phyloP scores from a whole-genome alignment of 345 rosid species.

The Eucalyptus sideroxylon region DNA sequence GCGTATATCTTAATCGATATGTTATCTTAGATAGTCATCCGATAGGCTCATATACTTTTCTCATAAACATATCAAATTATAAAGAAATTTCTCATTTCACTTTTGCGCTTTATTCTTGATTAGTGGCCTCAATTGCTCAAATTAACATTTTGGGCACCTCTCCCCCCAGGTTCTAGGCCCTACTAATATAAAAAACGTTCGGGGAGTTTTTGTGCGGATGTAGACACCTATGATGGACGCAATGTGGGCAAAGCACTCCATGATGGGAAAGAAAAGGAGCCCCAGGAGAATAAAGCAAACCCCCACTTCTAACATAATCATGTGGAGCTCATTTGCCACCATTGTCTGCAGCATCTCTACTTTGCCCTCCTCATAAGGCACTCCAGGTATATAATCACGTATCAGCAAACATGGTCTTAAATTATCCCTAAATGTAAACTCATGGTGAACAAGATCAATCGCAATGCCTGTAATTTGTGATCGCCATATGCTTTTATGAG shows the following conservation, averaged over 20 bases:
- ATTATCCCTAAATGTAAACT: background rate
- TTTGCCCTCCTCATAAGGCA: background rate
- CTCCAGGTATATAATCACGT: background rate
- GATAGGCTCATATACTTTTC: background rate
- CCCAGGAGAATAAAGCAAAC: background rate
- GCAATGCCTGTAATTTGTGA: background rate
- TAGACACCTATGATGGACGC: background rate
- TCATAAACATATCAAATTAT: no score
- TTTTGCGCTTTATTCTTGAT: background rate
- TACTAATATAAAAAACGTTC: background rate
- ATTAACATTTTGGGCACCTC: background rate
- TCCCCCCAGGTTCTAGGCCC: background rate
- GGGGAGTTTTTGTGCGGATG: background rate
- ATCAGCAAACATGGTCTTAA: background rate
- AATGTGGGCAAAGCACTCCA: background rate
- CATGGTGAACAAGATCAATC: background rate
- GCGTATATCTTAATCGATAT: fast-evolving
- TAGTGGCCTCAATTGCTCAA: background rate
- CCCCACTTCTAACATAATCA: background rate
- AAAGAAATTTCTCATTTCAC: background rate
- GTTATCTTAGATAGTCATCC: fast-evolving
- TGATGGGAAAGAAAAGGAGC: background rate
- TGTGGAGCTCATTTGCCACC: background rate
- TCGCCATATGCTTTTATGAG: background rate
- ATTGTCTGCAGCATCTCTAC: background rate